A percentile compares a stretch with the other conserved stretches of the same genome.
phyloP scores from a whole-genome alignment of 148 eudicot species.

The Oxyria digyna region DNA sequence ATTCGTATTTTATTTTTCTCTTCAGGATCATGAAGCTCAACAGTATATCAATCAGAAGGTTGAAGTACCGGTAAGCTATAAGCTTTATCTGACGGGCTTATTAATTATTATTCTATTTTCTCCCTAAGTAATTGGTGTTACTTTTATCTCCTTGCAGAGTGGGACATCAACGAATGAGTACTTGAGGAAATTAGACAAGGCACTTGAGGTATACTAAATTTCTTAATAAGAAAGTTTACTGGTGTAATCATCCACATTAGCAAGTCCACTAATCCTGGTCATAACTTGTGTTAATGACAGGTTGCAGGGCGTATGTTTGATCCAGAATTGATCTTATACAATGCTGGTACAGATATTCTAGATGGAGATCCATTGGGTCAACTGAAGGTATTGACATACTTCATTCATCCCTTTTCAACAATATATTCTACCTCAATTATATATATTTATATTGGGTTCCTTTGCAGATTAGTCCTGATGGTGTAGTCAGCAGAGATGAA shows the following conservation, averaged over 20 bases:
- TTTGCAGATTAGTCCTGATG: constrained; percentile 77
- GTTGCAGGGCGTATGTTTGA: constrained; percentile 48
- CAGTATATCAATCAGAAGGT: constrained; percentile 62
- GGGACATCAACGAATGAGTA: constrained; percentile 75
- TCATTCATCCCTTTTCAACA: background rate
- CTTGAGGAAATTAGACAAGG: constrained; percentile 60
- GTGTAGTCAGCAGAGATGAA: constrained; percentile 63
- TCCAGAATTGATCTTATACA: constrained; percentile 79
- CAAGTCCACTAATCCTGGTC: background rate
- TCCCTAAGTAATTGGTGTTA: background rate
- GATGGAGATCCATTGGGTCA: constrained; percentile 90
- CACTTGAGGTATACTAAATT: constrained; percentile 49
- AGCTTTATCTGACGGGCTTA: background rate
- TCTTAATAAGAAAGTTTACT: background rate
- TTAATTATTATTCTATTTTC: background rate
- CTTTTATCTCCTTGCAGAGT: constrained; percentile 29
- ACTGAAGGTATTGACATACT: constrained; percentile 40
- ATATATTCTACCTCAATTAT: background rate
- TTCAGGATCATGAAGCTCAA: constrained; percentile 65
- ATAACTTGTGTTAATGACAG: constrained; percentile 21
- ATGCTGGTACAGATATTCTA: constrained; percentile 95
- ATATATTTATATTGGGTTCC: background rate
- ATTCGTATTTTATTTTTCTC: background rate
- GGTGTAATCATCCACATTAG: background rate
- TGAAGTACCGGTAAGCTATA: constrained; percentile 61